Evolutionary conservation across 108 stramenopile species (phyloP), one percentile per base, ranked within the genome.

Genomic region (Mediolabrus comicus): DNA sequence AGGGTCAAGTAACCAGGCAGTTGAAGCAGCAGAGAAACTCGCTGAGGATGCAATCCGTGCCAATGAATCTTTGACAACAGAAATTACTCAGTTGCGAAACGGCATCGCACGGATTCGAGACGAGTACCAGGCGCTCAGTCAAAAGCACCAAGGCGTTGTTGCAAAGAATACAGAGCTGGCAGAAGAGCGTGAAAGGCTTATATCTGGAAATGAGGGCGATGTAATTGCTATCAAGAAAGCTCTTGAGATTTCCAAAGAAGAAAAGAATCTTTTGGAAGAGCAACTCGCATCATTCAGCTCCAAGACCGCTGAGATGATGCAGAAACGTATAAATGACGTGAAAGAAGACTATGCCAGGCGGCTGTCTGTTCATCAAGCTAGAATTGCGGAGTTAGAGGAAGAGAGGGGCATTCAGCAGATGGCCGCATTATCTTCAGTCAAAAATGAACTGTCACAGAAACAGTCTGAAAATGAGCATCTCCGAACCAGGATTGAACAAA

Each of bases 241-340:
- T 2, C 12, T 67, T 34, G 17, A 24, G 34, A 24, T 65, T 35
- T 67, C 25, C 32, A 53, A 56, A 17, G 36, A 72, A 72, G 71
- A 72, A 29, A 62, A 61, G 27, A 2, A 33, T 25, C 71, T 41
- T 17, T 38, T 62, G 2, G 49, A 72, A 28, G 56, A 71, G 24
- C 63, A 71, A 25, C 67, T 79, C 32, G 56, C 53, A 14, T 41
- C 61, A 3, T 49, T 68, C 53, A 59, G 62, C 49, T 34, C 43
- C 29, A 71, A 72, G 54, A 71, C 67, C 16, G 58, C 55, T 27
- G 66, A 72, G 27, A 52, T 71, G 26, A 79, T 79, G 78, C 72
- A 72, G 41, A 10, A 60, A n/a, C 70, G 60, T 6, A 35, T 79
- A 25, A 62, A 67, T 25, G 58, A 27, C 24, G 29, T 79, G 24